Conservation (phyloP, 805 yeast genomes). For the Nakazawaea ernobii region DNA sequence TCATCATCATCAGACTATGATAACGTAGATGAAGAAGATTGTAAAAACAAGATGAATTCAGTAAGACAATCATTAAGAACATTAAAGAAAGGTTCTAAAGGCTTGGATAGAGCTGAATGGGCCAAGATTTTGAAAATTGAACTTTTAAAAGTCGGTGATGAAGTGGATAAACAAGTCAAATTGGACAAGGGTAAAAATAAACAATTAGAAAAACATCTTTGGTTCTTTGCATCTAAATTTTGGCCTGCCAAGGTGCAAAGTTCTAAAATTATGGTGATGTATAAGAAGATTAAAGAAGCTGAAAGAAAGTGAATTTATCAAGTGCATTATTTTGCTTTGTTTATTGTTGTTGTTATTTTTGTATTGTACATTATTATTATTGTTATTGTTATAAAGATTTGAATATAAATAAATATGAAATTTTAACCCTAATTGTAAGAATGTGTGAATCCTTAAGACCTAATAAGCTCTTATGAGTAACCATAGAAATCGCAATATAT, state of each 20-base stretch:
- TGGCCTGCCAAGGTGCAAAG: conserved; percentile 90
- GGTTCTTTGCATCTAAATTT: conserved; percentile 78
- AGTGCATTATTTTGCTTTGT: background rate
- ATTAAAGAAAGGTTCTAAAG: conserved; percentile 65
- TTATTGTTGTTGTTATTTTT: background rate
- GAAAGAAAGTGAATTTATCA: conserved; percentile 16
- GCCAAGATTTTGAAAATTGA: conserved; percentile 64
- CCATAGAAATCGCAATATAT: too few relatives aligned
- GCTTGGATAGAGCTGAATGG: conserved; percentile 73
- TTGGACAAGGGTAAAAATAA: conserved; percentile 23
- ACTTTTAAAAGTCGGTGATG: conserved; percentile 67
- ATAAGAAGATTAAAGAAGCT: conserved; percentile 41
- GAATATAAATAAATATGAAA: background rate
- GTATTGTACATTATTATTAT: background rate
- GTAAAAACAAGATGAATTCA: conserved; percentile 57
- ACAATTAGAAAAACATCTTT: conserved; percentile 50
- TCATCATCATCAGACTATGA: conserved; percentile 45
- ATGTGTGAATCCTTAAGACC: too few relatives aligned
- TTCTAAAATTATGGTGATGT: conserved; percentile 69
- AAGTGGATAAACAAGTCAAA: conserved; percentile 41
- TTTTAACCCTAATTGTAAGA: too few relatives aligned
- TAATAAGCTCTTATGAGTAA: too few relatives aligned
- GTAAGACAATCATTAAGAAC: conserved; percentile 61
- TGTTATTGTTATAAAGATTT: too few relatives aligned
- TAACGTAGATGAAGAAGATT: conserved; percentile 70